phyloP scores from a whole-genome alignment of 192 early-diverging fungal species.

The Diversispora eburnea region DNA sequence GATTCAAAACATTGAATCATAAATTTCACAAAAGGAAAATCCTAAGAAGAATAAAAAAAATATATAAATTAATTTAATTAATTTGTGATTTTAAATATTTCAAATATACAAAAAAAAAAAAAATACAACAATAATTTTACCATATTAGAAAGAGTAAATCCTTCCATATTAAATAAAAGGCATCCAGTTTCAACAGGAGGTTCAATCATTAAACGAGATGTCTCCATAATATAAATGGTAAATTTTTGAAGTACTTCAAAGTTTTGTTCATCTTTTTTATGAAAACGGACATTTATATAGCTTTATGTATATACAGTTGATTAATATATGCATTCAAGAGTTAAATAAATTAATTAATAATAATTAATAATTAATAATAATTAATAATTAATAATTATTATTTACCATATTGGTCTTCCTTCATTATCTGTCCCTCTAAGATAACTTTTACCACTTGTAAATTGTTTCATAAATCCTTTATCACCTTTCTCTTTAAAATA shows the following conservation, averaged over 20 bases:
- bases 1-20: constrained; percentile 77
- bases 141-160: constrained; percentile 43
- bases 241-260: constrained; percentile 62
- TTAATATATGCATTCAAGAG: constrained; percentile 2
- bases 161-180: constrained; percentile 45
- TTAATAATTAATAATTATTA: neutral
- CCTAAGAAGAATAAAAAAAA: constrained; percentile 24
- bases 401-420: constrained; percentile 52
- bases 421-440: constrained; percentile 49
- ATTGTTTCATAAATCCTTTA: constrained; percentile 36
- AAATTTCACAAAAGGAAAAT: constrained; percentile 59
- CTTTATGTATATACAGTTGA: constrained; percentile 25
- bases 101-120: too few relatives aligned
- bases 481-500: constrained; percentile 12
- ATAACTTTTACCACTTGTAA: constrained; percentile 47
- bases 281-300: constrained; percentile 47
- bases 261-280: constrained; percentile 57
- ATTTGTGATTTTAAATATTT: too few relatives aligned
- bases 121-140: constrained; percentile 19
- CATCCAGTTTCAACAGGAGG: constrained; percentile 63
- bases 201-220: constrained; percentile 58
- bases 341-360: neutral
- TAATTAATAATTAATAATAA: neutral
- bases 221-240: constrained; percentile 73
- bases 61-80: neutral